These are phyloP conservation scores for Vigna nakashimae DNA, from an alignment of 306 rosid genomes.

Conservation along the genomic window DNA sequence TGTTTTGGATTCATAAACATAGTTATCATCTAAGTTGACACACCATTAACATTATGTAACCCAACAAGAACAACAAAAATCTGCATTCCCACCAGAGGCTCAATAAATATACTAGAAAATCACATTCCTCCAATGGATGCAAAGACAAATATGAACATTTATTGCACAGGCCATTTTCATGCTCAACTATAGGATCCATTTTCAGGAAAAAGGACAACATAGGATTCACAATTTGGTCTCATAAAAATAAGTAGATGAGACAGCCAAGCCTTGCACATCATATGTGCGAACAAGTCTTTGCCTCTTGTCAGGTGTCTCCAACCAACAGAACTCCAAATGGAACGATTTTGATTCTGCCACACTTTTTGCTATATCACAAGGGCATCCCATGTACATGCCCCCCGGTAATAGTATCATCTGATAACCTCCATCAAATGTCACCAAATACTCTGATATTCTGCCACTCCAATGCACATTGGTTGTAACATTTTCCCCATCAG, in stretches of 20 bases:
- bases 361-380: constrained; percentile 78
- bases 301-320: constrained; percentile 75
- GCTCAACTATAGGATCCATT: background rate
- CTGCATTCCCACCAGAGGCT: constrained; percentile 2
- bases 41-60: no score
- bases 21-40: no score
- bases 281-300: constrained; percentile 90
- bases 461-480: constrained; percentile 91
- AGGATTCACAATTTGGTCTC: constrained; percentile 67
- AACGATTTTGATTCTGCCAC: constrained; percentile 74
- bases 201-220: background rate
- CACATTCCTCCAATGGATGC: constrained; percentile 30
- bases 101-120: constrained; percentile 13
- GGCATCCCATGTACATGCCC: constrained; percentile 94
- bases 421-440: constrained; percentile 80
- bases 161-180: constrained; percentile 19
- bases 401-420: constrained; percentile 86
- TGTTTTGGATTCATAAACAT: no score
- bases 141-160: constrained; percentile 13
- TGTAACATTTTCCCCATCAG: constrained; percentile 57
- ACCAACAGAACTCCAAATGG: constrained; percentile 98
- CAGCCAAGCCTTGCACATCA: constrained; percentile 93
- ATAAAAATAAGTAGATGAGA: constrained; percentile 82
- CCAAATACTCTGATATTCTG: constrained; percentile 60
- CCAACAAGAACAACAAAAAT: background rate